Evolutionary conservation across 805 yeast genomes (phyloP), one percentile per base, ranked within the genome.

Genomic region (Candida koratica): DNA sequence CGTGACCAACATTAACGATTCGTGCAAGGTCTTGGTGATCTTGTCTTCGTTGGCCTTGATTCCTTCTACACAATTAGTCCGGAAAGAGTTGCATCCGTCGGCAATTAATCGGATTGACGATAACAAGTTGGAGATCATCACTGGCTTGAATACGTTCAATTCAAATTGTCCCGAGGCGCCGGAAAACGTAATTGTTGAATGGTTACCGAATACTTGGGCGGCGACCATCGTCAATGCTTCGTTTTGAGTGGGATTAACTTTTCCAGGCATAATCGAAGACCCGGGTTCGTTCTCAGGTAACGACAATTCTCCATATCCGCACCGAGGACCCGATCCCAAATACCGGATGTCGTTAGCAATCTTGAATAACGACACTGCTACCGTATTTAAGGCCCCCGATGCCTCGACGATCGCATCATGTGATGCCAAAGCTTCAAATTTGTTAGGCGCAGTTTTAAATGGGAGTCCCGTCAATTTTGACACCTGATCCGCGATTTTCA

Each of bases 161-260:
- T 93, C 98, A 53, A 93, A 93, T 72, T 93, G 98, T 53, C 98
- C 98, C 25, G 95, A 85, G 25, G 98, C 97, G 58, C 98, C 98
- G 28, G 96, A 95, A 60, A 86, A 87, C 23, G 97, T 89, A 67
- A 93, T 85, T 46, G 96, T 79, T 29, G 96, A 67, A 67, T 93
- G 81, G 80, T 93, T 93, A 63, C 98, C 98, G 60, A 93, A 87
- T 17, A 93, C 97, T 74, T 93, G 98, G 46, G 93, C 78, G 60
- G 96, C 88, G 44, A 90, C 96, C 95, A 93, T 94, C 47, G 97
- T 93, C 61, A 93, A 71, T 37, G 98, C 98, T 75, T 93, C 98
- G 65, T 89, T 89, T 73, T 93, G 98, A 39, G 98, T 93, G 48
- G 98, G 98, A 77, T 93, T 93, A 46, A 93, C 97, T 72, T 93